Base-by-base conservation (phyloP, 768 basidiomycete genomes). In the Pholiota microspora region DNA sequence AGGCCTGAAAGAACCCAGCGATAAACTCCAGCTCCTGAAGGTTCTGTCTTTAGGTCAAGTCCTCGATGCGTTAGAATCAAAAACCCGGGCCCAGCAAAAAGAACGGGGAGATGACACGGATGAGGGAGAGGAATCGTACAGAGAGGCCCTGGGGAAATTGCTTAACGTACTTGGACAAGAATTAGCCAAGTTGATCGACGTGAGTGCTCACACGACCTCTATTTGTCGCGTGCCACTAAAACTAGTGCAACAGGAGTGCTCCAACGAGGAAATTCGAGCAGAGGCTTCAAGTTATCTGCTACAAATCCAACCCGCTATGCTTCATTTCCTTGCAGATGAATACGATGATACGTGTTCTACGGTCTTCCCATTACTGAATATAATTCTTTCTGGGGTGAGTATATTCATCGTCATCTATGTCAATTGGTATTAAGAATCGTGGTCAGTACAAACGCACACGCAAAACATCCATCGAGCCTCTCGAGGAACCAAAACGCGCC, bases 341-440 rank as follows among this genome's bases (percentile, higher is more conserved):
- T 91, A 92, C 59, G 92, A 95, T 57, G 94, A 96, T 63, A 94
- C 92, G 5, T 86, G 87, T 58, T 83, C 84, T 18, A 88, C 94
- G 6, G 79, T 98, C 35, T 92, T 94, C 64, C 85, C 91, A 2
- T 73, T 97, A 52, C 73, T 97, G 12, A 83, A 86, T 57, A 79
- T 82, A 18, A 74, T 97, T 53, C 80, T 99, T 34, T 75, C 79
- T 27, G 80, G 79, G 47, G 94, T 94, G 67, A 68, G 89, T 79
- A 5, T 4, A 45, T 21, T 23, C 23, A 38, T 32, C 24, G 25
- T 48, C 49, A 23, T 32, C 34, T 21, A n/a, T 31, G 31, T 34
- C 4, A 52, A 27, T 18, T 21, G 46, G 46, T 46, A 53, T 32
- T 27, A 15, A 18, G 38, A 42, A 6, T 21, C 23, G 2, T 23